Evolutionary conservation across 371 early-diverging fungal genomes (phyloP), one percentile per base, ranked within the genome.

Genomic region (Actinomortierella wolfii): DNA sequence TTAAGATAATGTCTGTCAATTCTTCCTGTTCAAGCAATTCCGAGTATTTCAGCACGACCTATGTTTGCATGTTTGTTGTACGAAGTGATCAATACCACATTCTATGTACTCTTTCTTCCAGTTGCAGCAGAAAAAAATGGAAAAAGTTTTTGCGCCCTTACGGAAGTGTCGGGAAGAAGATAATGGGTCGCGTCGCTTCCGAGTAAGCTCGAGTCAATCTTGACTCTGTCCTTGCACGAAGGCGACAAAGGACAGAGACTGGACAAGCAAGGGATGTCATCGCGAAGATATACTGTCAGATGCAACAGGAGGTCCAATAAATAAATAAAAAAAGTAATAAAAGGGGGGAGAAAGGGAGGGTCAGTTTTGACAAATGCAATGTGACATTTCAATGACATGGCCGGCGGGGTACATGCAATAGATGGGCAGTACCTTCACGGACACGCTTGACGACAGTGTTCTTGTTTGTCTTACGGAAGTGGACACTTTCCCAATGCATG

Each of bases 211-310:
- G 84, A 76, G 29, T 80, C 76, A 3, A 67, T 59, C 46, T 76
- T 78, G 39, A 67, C 56, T 18, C 49, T 29, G 43, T 57, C 57
- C 34, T 75, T 60, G 40, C 81, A 81, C 0, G 69, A 67, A 8
- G 76, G 78, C 18, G 49, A 50, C 28, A 56, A 39, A 0, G 60
- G 59, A 60, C 89, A 88, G 14, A 63, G 56, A 29, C 71, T 78
- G 21, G 83, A 78, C 13, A 81, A 79, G 59, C 90, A 90, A 14
- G 90, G 85, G 25, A 90, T 84, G 59, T 89, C 89, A 45, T 60
- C 59, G 40, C 89, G 88, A 23, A 85, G 51, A 62, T 90, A 90
- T 45, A 82, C 86, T 86, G 29, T 18, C 41, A 21, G 1, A 21
- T 24, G 44, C 14, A 5, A 14, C 2, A 52, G 28, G 39, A 52